Percentiles rank a stretch among this genome's conserved stretches.
These are phyloP conservation scores for Thalassiosira sp. DNA, from an alignment of 352 stramenopile genomes.

Conservation along the genomic window DNA sequence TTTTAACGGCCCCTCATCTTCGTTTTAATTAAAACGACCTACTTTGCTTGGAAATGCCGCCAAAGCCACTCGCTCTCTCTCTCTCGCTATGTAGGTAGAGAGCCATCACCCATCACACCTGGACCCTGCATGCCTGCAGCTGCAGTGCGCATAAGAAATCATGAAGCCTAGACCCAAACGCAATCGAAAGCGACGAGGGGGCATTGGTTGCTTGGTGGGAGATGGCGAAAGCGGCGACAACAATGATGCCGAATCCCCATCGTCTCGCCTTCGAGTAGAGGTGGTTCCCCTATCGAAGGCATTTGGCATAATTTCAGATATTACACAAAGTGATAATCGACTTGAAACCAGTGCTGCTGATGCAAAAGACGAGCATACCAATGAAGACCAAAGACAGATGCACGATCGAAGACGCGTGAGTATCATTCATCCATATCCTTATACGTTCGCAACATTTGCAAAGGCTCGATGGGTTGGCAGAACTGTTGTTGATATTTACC, in stretches of 20 bases:
- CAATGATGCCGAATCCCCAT: slow-evolving; percentile 5
- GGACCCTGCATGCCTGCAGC: too few species aligned
- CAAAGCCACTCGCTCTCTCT: too few species aligned
- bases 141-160: too few species aligned
- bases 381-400: slow-evolving; percentile 17
- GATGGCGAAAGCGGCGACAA: slow-evolving; percentile 5
- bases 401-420: slow-evolving; percentile 38
- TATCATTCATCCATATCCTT: slow-evolving; percentile 89
- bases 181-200: slow-evolving; percentile 59
- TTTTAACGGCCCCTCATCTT: too few species aligned
- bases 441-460: slow-evolving; percentile 93
- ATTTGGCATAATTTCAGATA: slow-evolving; percentile 31
- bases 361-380: background rate
- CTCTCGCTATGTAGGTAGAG: too few species aligned
- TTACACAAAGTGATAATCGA: background rate
- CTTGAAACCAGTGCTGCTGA: background rate
- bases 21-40: too few species aligned
- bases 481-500: slow-evolving; percentile 90
- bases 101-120: too few species aligned
- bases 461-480: slow-evolving; percentile 93
- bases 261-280: slow-evolving; percentile 18
- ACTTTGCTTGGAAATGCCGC: too few species aligned
- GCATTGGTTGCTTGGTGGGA: slow-evolving; percentile 36
- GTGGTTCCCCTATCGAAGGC: slow-evolving; percentile 38
- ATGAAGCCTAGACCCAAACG: slow-evolving; percentile 56